These are phyloP conservation scores for Guadua angustifolia DNA, from an alignment of 176 grass and related monocot species.

Conservation along the genomic window DNA sequence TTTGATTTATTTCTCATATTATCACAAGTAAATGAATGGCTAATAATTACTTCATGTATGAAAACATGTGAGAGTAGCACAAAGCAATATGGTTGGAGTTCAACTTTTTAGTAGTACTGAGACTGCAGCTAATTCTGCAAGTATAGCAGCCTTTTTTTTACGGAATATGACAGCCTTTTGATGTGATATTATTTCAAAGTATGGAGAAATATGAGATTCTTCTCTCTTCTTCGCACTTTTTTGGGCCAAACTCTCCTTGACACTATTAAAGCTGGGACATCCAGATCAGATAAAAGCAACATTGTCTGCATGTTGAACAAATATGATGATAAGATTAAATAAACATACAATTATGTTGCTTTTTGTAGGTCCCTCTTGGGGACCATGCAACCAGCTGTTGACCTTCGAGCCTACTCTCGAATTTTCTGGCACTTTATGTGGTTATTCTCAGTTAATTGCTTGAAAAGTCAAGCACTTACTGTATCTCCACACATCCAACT, in stretches of 20 bases:
- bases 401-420: conserved; percentile 19
- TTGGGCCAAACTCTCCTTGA: background rate
- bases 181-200: background rate
- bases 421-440: conserved; percentile 37
- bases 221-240: background rate
- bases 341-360: background rate
- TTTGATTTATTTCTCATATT: background rate
- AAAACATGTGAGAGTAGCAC: background rate
- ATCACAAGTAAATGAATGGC: background rate
- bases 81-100: background rate
- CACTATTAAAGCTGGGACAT: background rate
- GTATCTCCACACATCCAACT: background rate
- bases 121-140: conserved; percentile 4
- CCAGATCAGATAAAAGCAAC: background rate
- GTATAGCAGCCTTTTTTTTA: background rate
- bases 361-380: background rate
- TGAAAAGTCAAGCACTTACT: conserved; percentile 4
- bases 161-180: background rate
- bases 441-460: conserved; percentile 43
- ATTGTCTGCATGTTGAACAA: conserved; percentile 4
- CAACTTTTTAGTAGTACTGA: background rate
- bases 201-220: background rate
- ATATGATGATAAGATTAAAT: background rate
- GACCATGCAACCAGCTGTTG: conserved; percentile 8
- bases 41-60: background rate